Base-by-base conservation (phyloP, 805 yeast genomes). In the Kuraishia cidri region DNA sequence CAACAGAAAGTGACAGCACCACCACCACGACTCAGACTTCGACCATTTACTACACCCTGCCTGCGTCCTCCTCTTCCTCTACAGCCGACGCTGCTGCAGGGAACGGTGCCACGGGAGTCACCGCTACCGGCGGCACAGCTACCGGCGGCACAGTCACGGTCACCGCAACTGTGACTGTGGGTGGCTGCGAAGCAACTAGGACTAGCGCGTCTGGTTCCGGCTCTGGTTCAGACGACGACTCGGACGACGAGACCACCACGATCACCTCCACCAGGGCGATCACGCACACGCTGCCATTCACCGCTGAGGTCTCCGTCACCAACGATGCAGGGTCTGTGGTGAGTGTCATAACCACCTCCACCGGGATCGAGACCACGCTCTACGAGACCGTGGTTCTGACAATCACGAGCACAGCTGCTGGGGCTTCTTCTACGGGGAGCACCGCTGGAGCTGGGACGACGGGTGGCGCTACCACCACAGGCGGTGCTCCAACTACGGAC, bases 271-370 rank as follows among this genome's bases (percentile, higher is more conserved):
- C 40, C n/a, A 12, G 24, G 15, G 34, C 30, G 16, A 33, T 25
- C 25, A 39, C 35, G 20, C 20, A 48, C 20, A 53, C 56, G 11
- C 13, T 54, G 26, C 56, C 62, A 29, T 37, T 55, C 21, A 46
- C 51, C 24, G 52, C 53, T 7, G 50, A 58, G 3, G 38, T 58
- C 30, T 47, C 61, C 10, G 34, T 55, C 33, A 48, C 59, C 12
- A 45, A 51, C 40, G 36, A 41, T 27, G 39, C 45, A 10, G 60
- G 60, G 18, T 45, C 53, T 6, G 39, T 48, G 6, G 24, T 47
- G 18, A 42, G 55, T 8, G 47, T 45, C 17, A 26, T 48, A 15
- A 48, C 59, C 25, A 49, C 60, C 10, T 39, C 58, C 16, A 46
- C 60, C 1, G 42, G 39, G 15, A 19, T 48, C 29, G 49, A 46